Evolutionary conservation across 2,329 filamentous ascomycete genomes (phyloP), one percentile per base, ranked within the genome.

Genomic region (Helotiales sp.): DNA sequence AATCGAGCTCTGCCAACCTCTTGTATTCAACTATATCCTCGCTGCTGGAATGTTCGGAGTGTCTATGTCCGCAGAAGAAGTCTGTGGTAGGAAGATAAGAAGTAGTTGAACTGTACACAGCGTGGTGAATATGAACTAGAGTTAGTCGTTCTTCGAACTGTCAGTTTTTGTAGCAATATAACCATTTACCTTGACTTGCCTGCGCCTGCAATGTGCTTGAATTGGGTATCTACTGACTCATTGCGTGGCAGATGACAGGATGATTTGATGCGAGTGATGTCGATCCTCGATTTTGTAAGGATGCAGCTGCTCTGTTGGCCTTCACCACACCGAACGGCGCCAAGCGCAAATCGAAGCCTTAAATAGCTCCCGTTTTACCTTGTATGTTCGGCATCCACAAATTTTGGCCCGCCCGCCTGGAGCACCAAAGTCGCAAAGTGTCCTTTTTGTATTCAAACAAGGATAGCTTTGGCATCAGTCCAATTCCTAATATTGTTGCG

Each of bases 381-480:
- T n/a, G 11, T 20, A 2, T 22, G 6, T 37, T 30, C 10, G 52
- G 52, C 20, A 24, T 30, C 52, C n/a, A 37, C 30, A 55, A 22
- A 15, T 34, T 55, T 10, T 13, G 34, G 32, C 11, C 26, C 26
- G 7, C 20, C 6, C 15, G 30, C 5, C 11, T 34, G 30, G 30
- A 34, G 30, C 30, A 34, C 28, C 22, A 24, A 20, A 50, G 13
- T 43, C 64, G 69, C 69, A 74, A 74, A 72, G 67, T 75, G 74
- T 74, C 74, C 73, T 75, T 74, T 74, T 69, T 67, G 60, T 43
- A 57, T 6, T n/a, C 24, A 63, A 69, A 10, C 70, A 69, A 70
- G 70, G 69, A 70, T 71, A 71, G 24, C 62, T 61, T 62, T 63
- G 54, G 61, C 40, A 57, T 49, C 43, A 32, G 26, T 30, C 64